These are phyloP conservation scores for Trichoderma polysporum DNA, from an alignment of 2,329 filamentous ascomycete species.

Conservation along the genomic window DNA sequence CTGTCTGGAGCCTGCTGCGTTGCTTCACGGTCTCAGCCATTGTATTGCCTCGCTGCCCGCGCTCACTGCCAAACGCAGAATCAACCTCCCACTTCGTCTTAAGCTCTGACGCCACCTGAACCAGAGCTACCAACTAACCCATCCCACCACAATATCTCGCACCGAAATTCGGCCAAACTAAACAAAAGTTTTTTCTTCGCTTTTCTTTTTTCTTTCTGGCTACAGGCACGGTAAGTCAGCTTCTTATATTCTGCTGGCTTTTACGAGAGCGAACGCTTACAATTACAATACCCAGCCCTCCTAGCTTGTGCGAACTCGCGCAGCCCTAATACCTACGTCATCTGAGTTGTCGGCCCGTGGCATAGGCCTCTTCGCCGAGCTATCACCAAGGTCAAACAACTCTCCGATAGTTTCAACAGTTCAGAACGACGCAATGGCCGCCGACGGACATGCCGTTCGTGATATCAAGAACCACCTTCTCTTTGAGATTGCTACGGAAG, in stretches of 20 bases:
- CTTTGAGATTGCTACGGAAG: constrained; percentile 95
- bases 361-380: constrained; percentile 8
- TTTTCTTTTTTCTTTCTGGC: not conserved
- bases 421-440: constrained; percentile 43
- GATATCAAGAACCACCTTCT: constrained; percentile 95
- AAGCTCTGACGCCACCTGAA: constrained; percentile 16
- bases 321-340: constrained; percentile 18
- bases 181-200: not conserved
- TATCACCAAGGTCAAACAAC: not conserved
- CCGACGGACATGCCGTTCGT: constrained; percentile 48
- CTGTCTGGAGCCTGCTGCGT: not conserved
- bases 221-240: not conserved
- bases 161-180: constrained; percentile 5
- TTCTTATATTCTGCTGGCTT: not conserved
- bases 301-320: constrained; percentile 6
- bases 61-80: not conserved
- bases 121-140: constrained; percentile 4
- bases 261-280: not conserved
- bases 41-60: constrained; percentile 3
- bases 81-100: not conserved
- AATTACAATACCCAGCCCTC: not conserved
- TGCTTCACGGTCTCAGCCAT: constrained; percentile 4
- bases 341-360: constrained; percentile 10
- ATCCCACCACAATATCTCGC: constrained; percentile 19
- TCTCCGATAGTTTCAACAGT: constrained; percentile 10